Percentiles rank a stretch among this genome's conserved stretches.
Evolutionary conservation across 164 flowering plant species (phyloP).

Genomic region (Nelumbo lutea): DNA sequence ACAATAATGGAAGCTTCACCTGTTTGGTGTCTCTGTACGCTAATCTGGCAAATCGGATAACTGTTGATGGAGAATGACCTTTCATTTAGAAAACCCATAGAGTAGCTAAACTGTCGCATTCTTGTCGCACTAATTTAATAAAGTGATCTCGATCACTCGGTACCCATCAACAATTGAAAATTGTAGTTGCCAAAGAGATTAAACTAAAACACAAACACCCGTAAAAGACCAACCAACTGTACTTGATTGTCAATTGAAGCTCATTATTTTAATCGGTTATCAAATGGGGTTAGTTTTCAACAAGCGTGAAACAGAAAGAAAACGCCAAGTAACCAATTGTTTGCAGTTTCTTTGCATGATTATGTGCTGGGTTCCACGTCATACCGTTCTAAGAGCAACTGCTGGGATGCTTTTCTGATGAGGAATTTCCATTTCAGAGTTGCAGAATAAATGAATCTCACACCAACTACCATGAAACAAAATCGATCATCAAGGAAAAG

Average conservation of each 20-base stretch:
- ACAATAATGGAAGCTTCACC: background rate
- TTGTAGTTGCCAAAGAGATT: conserved; percentile 9
- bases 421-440: conserved; percentile 1
- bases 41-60: background rate
- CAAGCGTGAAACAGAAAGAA: conserved; percentile 7
- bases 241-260: conserved; percentile 11
- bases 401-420: too few relatives aligned
- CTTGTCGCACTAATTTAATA: conserved; percentile 13
- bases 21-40: too few relatives aligned
- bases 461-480: conserved; percentile 14
- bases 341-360: conserved; percentile 26
- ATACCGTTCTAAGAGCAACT: background rate
- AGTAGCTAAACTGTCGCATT: conserved; percentile 27
- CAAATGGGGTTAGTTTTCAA: conserved; percentile 12
- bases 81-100: background rate
- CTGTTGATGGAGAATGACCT: background rate
- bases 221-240: conserved; percentile 18
- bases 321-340: conserved; percentile 12
- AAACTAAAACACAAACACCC: conserved; percentile 3
- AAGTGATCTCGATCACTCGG: conserved; percentile 7
- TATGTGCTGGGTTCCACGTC: conserved; percentile 26
- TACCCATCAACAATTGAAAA: conserved; percentile 3
- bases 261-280: conserved; percentile 5
- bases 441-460: background rate
- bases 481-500: conserved; percentile 10